phyloP scores from a whole-genome alignment of 768 basidiomycete genomes.

The Tulasnella sp. region DNA sequence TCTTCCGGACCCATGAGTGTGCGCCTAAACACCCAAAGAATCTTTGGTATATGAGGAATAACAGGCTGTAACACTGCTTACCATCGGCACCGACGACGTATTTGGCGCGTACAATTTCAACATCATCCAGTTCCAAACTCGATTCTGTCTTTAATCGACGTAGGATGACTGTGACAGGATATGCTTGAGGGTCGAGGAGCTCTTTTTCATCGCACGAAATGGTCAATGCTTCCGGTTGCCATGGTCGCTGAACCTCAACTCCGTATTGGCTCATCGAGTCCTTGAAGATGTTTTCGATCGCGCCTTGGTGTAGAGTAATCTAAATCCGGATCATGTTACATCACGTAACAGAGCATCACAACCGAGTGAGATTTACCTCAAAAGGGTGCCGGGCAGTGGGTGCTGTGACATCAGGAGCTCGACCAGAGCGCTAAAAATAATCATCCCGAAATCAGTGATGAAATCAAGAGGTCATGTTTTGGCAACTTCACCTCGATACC shows the following conservation, averaged over 20 bases:
- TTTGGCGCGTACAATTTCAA: slow-evolving; percentile 53
- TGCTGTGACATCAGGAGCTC: slow-evolving; percentile 48
- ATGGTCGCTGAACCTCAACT: slow-evolving; percentile 22
- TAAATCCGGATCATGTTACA: background rate
- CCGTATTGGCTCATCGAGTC: slow-evolving; percentile 15
- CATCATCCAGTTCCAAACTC: too few relatives aligned
- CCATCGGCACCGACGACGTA: slow-evolving; percentile 70
- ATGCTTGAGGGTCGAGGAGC: slow-evolving; percentile 19
- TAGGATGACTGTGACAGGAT: slow-evolving; percentile 19
- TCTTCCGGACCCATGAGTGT: slow-evolving; percentile 71
- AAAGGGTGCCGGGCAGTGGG: slow-evolving; percentile 57
- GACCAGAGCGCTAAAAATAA: slow-evolving; percentile 41
- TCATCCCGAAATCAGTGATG: background rate
- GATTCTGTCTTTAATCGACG: background rate
- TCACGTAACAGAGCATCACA: background rate
- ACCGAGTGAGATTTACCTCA: slow-evolving; percentile 32
- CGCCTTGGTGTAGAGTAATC: slow-evolving; percentile 31
- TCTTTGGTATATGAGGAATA: slow-evolving; percentile 24
- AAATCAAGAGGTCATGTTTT: background rate
- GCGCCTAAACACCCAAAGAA: slow-evolving; percentile 38
- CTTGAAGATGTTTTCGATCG: slow-evolving; percentile 20
- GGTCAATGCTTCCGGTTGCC: slow-evolving; percentile 21
- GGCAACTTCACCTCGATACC: slow-evolving; percentile 41
- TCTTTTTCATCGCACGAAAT: slow-evolving; percentile 21
- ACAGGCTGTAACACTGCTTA: too few relatives aligned